A percentile compares a stretch with the other conserved stretches of the same genome.
Conservation (phyloP, 2,329 filamentous ascomycete species). For the Colletotrichum sp. region DNA sequence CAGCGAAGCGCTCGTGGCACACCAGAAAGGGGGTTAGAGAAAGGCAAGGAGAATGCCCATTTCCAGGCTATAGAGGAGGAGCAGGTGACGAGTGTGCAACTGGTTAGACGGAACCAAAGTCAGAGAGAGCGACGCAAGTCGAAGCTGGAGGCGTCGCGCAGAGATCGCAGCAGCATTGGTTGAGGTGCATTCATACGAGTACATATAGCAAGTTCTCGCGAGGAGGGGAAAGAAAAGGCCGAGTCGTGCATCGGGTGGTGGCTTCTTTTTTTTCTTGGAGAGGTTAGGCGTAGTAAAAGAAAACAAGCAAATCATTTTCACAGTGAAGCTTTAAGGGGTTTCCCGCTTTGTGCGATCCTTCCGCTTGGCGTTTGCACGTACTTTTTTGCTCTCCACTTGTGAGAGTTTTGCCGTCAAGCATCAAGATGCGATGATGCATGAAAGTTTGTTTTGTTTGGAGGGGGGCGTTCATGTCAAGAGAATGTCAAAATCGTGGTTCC, state of each 20-base stretch:
- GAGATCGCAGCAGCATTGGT: slow-evolving; percentile 6
- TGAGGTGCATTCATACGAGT: slow-evolving; percentile 13
- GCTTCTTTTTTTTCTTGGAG: not conserved
- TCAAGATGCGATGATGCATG: not conserved
- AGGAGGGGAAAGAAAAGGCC: not conserved
- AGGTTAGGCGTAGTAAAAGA: not conserved
- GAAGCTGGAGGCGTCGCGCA: not conserved
- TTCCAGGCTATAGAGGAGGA: not conserved
- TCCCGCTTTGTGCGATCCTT: not conserved
- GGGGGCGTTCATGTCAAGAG: not conserved
- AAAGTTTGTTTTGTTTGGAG: not conserved
- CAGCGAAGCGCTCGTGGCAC: not conserved
- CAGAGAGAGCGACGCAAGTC: slow-evolving; percentile 19
- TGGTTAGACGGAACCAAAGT: slow-evolving; percentile 17
- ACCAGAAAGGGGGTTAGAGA: not conserved
- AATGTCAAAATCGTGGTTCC: not conserved
- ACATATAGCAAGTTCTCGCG: not conserved
- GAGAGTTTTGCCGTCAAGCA: not conserved
- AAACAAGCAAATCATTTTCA: not conserved
- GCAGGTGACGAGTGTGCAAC: slow-evolving; percentile 20
- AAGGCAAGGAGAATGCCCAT: not conserved
- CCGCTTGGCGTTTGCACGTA: not conserved
- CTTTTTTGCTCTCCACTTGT: not conserved
- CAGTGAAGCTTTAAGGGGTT: not conserved
- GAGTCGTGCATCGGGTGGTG: not conserved